These are phyloP conservation scores for Phytopythium montanum DNA, from an alignment of 352 stramenopile species.

Conservation along the genomic window DNA sequence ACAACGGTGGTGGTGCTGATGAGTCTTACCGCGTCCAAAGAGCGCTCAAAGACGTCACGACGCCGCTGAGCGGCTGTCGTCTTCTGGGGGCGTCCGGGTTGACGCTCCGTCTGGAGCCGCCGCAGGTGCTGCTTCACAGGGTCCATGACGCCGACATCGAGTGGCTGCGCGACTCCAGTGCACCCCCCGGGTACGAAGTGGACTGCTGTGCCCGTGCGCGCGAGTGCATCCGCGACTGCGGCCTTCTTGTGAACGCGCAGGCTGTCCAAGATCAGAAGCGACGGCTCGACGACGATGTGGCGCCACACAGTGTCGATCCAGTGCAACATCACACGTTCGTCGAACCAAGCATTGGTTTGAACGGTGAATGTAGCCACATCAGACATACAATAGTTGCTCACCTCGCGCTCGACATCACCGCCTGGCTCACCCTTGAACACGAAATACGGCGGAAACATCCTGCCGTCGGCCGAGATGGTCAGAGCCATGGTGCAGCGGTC, in stretches of 20 bases:
- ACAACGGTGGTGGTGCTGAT: too few relatives aligned
- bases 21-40: neutral
- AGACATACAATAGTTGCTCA: neutral
- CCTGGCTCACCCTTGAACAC: neutral
- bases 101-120: neutral
- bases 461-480: neutral
- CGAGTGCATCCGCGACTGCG: neutral
- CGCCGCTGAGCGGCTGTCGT: neutral
- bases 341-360: neutral
- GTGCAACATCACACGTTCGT: neutral
- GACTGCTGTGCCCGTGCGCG: neutral
- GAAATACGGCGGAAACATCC: neutral
- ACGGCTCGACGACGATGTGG: neutral
- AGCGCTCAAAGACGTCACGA: neutral
- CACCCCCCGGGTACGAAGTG: neutral
- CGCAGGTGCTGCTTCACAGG: neutral
- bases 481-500: neutral
- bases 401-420: neutral
- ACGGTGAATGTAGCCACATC: neutral
- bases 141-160: neutral
- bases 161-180: neutral
- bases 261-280: neutral
- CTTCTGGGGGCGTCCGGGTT: neutral
- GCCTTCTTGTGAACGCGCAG: neutral
- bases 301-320: neutral